Conservation (phyloP, 1,284 basidiomycete species). For the Bjerkandera adusta region DNA sequence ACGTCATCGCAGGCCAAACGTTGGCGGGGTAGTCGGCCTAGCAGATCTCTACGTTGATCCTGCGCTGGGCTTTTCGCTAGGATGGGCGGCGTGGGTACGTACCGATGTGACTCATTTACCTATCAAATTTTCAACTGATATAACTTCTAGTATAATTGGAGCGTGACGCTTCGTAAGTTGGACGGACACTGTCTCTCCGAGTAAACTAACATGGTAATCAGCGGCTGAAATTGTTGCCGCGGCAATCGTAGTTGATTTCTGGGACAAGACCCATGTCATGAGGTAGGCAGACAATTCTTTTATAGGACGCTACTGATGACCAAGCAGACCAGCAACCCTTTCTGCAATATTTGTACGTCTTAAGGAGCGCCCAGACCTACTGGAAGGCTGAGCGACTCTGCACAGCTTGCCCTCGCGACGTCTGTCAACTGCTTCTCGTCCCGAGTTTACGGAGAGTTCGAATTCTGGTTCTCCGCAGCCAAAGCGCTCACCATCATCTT, state of each 20-base stretch:
- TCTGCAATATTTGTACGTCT: slow-evolving; percentile 15
- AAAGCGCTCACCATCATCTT: slow-evolving; percentile 37
- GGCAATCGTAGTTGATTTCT: slow-evolving; percentile 20
- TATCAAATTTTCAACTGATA: not conserved
- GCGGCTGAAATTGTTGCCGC: slow-evolving; percentile 24
- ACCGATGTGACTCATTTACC: not conserved
- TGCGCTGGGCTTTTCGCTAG: slow-evolving; percentile 23
- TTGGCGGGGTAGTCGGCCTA: slow-evolving; percentile 75
- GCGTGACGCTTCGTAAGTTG: slow-evolving; percentile 22
- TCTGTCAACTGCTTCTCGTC: slow-evolving; percentile 27
- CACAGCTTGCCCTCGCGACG: slow-evolving; percentile 73
- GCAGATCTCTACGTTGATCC: slow-evolving; percentile 37
- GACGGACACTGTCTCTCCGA: not conserved
- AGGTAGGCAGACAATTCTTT: slow-evolving; percentile 7
- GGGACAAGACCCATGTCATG: slow-evolving; percentile 13
- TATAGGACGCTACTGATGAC: slow-evolving; percentile 5
- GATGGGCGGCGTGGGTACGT: slow-evolving; percentile 25
- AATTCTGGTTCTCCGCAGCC: slow-evolving; percentile 36
- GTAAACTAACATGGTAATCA: slow-evolving; percentile 1
- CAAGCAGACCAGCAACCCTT: not conserved
- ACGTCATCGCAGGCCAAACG: slow-evolving; percentile 59
- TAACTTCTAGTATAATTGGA: slow-evolving; percentile 23
- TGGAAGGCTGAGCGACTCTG: slow-evolving; percentile 17
- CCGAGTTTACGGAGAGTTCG: slow-evolving; percentile 33
- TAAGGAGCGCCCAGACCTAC: slow-evolving; percentile 15